These are phyloP conservation scores for Aspergillus quadrilineatus DNA, from an alignment of 2,329 filamentous ascomycete genomes.

Conservation along the genomic window DNA sequence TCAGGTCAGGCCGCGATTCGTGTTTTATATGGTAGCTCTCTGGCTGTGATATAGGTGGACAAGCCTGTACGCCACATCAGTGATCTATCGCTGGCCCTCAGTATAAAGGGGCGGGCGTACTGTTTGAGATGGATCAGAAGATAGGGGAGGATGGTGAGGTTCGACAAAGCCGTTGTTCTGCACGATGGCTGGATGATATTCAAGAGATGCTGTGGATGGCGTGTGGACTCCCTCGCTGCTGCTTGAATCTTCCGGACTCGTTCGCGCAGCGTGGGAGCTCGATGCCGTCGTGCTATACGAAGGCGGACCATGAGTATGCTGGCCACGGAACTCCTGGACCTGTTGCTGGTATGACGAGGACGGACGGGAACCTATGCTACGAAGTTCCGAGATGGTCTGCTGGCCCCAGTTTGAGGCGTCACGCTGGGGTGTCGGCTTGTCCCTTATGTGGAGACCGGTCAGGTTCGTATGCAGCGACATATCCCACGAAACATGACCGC, in stretches of 20 bases:
- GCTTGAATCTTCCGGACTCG: conserved; percentile 50
- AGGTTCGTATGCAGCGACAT: conserved; percentile 47
- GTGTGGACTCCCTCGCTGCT: conserved; percentile 51
- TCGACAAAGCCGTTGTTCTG: conserved; percentile 50
- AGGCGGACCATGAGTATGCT: conserved; percentile 25
- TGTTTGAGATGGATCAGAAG: conserved; percentile 39
- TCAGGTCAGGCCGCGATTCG: conserved; percentile 28
- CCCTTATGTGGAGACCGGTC: conserved; percentile 44
- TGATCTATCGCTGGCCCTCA: conserved; percentile 26
- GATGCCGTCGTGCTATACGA: conserved; percentile 26
- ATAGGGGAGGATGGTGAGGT: conserved; percentile 37
- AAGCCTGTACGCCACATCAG: conserved; percentile 36
- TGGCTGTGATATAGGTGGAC: conserved; percentile 31
- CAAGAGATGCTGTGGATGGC: conserved; percentile 47
- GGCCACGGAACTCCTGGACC: conserved; percentile 29
- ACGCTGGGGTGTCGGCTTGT: conserved; percentile 34
- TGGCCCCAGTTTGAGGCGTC: conserved; percentile 46
- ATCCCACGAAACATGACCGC: conserved; percentile 51
- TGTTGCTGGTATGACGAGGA: conserved; percentile 36
- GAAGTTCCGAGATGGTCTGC: conserved; percentile 44
- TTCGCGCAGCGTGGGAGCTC: conserved; percentile 35
- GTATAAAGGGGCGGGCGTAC: conserved; percentile 36
- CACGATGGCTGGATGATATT: conserved; percentile 51
- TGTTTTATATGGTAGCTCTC: conserved; percentile 31
- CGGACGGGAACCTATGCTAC: conserved; percentile 38